phyloP scores from a whole-genome alignment of 73 alveolate species.

The Tetrahymena thermophila region DNA sequence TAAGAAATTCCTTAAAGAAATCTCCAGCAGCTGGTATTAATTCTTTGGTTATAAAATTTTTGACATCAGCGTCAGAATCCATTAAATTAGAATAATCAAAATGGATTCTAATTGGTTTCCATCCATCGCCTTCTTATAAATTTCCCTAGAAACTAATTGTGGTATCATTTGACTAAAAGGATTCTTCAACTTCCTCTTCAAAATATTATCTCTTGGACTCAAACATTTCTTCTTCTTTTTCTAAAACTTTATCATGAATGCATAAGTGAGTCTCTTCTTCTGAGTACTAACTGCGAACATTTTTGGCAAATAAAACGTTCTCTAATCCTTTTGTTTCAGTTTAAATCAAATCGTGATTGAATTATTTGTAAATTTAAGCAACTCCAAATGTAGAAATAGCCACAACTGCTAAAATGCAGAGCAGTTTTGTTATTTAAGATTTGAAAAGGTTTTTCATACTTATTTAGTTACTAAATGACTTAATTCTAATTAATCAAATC shows the following conservation, averaged over 20 bases:
- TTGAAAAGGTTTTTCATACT: background rate
- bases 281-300: background rate
- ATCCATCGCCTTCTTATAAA: background rate
- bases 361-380: background rate
- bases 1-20: background rate
- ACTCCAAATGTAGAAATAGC: background rate
- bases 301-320: background rate
- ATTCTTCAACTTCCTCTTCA: background rate
- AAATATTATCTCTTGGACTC: background rate
- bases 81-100: background rate
- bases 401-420: background rate
- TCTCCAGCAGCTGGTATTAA: background rate
- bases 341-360: background rate
- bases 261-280: background rate
- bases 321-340: background rate
- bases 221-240: background rate
- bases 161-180: background rate
- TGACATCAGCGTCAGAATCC: background rate
- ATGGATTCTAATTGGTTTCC: background rate
- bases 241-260: background rate
- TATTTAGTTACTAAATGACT: background rate
- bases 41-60: background rate
- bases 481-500: background rate
- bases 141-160: background rate
- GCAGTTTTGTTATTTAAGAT: background rate